phyloP scores from a whole-genome alignment of 2,329 filamentous ascomycete species.

The Fusarium sororula region DNA sequence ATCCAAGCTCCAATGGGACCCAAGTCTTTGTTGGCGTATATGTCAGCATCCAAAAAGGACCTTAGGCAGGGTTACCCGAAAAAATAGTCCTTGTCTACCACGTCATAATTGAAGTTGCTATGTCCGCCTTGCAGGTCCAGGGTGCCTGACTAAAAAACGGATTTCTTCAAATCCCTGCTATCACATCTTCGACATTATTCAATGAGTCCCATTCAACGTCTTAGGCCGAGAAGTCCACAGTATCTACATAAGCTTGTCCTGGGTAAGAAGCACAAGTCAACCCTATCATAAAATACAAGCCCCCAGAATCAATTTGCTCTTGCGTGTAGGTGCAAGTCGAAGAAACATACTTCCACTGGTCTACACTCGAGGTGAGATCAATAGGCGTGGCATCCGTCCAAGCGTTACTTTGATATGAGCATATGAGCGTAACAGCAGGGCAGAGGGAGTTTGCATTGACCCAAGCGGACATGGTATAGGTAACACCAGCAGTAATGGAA shows the following conservation, averaged over 20 bases:
- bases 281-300: not conserved
- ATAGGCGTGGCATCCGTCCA: too few species aligned
- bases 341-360: not conserved
- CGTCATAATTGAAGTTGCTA: not conserved
- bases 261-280: too few species aligned
- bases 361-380: not conserved
- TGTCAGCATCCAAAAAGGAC: not conserved
- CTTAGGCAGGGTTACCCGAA: not conserved
- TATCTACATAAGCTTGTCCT: not conserved
- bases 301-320: not conserved
- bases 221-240: not conserved
- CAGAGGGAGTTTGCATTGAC: fast-evolving
- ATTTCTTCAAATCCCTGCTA: too few species aligned
- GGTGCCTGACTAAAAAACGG: too few species aligned
- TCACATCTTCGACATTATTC: too few species aligned
- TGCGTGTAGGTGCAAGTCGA: not conserved
- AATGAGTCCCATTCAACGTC: not conserved
- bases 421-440: fast-evolving
- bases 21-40: not conserved
- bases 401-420: not conserved
- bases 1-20: not conserved
- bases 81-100: not conserved
- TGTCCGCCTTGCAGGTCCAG: too few species aligned
- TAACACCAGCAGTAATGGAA: not conserved
- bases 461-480: not conserved